Evolutionary conservation across 1,284 basidiomycete species (phyloP).

Genomic region (Pseudozyma tsukubaensis): DNA sequence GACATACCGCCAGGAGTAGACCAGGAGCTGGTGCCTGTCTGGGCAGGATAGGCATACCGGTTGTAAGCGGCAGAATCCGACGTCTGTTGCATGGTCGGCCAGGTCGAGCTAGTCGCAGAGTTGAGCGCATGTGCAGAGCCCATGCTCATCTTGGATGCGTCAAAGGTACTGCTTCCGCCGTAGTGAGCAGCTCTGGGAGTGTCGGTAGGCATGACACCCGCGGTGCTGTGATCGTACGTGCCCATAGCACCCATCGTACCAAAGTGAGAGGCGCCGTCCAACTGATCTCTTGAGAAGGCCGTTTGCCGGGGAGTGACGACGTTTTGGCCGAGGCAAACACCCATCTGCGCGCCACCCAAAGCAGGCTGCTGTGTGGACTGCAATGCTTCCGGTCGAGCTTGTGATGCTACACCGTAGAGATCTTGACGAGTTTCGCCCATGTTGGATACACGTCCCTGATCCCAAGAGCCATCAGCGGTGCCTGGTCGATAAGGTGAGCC

Average conservation of each 20-base stretch:
- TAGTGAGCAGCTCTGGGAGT: conserved; percentile 33
- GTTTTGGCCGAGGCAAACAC: conserved; percentile 21
- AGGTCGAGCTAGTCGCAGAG: conserved; percentile 7
- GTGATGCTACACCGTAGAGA: conserved; percentile 20
- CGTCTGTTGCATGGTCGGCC: conserved; percentile 23
- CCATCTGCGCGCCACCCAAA: conserved; percentile 11
- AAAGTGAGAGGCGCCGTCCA: conserved; percentile 17
- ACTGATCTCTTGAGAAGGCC: conserved; percentile 31
- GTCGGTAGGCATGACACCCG: conserved; percentile 18
- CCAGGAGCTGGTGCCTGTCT: conserved; percentile 23
- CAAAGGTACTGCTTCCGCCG: conserved; percentile 13
- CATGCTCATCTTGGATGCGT: conserved; percentile 19
- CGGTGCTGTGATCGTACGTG: conserved; percentile 17
- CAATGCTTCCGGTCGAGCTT: conserved; percentile 25
- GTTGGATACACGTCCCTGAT: conserved; percentile 18
- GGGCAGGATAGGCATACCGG: conserved; percentile 32
- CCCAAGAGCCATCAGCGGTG: conserved; percentile 37
- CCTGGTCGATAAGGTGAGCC: conserved; percentile 34
- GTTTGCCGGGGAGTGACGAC: conserved; percentile 36
- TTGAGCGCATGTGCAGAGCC: conserved; percentile 23
- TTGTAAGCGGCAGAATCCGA: conserved; percentile 20
- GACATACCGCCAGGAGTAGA: conserved; percentile 17
- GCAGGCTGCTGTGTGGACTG: conserved; percentile 19
- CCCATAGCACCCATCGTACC: conserved; percentile 10
- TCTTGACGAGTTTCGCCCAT: conserved; percentile 29